Base-by-base conservation (phyloP, 208 protist genomes). In the Trypanosoma grayi region DNA sequence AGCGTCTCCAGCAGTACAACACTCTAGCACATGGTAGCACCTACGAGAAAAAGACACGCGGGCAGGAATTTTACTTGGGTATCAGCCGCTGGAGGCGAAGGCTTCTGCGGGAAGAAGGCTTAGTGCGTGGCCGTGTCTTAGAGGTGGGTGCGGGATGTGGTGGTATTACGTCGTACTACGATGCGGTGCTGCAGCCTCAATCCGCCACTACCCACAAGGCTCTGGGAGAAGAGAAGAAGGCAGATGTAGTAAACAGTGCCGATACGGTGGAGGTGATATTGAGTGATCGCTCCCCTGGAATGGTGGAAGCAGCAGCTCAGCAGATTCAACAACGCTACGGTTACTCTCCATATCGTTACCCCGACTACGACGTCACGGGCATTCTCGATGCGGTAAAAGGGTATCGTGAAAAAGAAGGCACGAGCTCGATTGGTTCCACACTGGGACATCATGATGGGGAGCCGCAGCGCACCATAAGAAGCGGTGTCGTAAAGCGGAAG, bases 141-240 rank as follows among this genome's bases (percentile, higher is more conserved):
- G 87, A 96, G 48, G 82, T 96, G 30, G 90, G 90, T 11, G 79
- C 81, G 4, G 90, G 90, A 28, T 93, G 86, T 67, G 87, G 81
- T 24, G 73, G 77, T 37, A 91, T 87, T 70, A 44, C 87, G 14
- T 41, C 50, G 2, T 87, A 90, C 55, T 94, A 93, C 58, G 70
- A 60, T n/a, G 16, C 56, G 13, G 13, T 62, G 20, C 20, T 70
- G 20, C 18, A 51, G 4, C 31, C 43, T 31, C 30, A 14, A 10
- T 47, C 27, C 40, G 45, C 13, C 24, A 27, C 41, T 24, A 5
- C 14, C 22, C 18, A 16, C 8, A 39, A 44, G 18, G 44, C 30
- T 13, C 10, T 2, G 9, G 39, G 43, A 31, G 60, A 51, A 40
- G 52, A 37, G 22, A 24, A 36, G 43, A 45, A 43, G 37, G 6